Conservation (phyloP, 2,329 filamentous ascomycete genomes). For the Aspergillus luchuensis region DNA sequence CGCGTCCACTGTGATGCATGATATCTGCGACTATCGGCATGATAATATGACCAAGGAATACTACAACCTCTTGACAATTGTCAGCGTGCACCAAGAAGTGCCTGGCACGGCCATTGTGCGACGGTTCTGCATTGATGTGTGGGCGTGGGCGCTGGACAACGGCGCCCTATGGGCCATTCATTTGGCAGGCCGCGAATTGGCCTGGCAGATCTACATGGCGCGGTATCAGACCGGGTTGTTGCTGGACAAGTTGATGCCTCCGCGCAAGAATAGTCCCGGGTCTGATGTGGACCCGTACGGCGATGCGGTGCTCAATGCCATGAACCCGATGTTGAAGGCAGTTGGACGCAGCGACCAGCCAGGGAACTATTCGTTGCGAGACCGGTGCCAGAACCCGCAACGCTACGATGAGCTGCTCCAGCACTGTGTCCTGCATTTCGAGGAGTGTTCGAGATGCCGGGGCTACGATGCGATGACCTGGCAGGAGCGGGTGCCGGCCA, state of each 20-base stretch:
- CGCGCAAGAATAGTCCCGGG: not conserved
- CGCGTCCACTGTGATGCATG: not conserved
- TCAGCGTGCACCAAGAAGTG: not conserved
- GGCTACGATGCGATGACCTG: not conserved
- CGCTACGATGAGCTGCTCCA: not conserved
- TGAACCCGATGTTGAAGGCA: not conserved
- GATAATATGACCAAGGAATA: not conserved
- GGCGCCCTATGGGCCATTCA: too few species aligned
- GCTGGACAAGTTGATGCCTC: not conserved
- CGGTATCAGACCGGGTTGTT: not conserved
- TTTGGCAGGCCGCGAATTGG: not conserved
- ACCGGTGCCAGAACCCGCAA: not conserved
- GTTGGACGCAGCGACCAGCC: not conserved
- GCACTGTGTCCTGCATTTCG: not conserved
- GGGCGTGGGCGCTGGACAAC: too few species aligned
- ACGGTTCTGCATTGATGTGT: too few species aligned
- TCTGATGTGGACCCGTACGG: not conserved
- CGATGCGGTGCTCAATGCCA: not conserved
- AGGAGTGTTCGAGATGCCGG: not conserved
- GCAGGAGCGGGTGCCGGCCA: not conserved
- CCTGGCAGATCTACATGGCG: not conserved
- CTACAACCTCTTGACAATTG: not conserved
- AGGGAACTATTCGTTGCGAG: not conserved
- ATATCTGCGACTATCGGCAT: not conserved
- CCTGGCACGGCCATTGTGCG: not conserved